Conservation (phyloP, 1,139 yeast species). For the Hyphopichia burtonii region DNA sequence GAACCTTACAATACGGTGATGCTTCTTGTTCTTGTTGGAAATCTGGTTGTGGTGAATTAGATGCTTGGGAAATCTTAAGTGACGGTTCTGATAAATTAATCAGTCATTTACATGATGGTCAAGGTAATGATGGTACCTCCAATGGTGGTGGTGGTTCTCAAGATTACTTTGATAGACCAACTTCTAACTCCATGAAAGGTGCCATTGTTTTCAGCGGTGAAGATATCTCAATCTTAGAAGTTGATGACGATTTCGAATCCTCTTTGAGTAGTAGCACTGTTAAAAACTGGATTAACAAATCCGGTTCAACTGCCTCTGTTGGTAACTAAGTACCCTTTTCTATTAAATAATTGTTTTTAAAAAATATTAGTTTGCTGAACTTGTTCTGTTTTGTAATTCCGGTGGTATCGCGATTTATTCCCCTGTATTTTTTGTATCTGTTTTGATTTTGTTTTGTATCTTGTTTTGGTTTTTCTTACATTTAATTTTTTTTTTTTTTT, state of each 20-base stretch:
- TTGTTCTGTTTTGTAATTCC: no score
- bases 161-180: constrained; percentile 86
- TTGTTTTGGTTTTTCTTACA: no score
- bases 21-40: constrained; percentile 73
- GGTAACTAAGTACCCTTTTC: not conserved
- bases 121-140: constrained; percentile 57
- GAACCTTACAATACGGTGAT: constrained; percentile 72
- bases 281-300: constrained; percentile 47
- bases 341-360: not conserved
- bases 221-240: constrained; percentile 57
- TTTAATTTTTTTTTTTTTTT: no score
- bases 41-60: constrained; percentile 80
- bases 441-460: no score
- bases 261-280: constrained; percentile 56
- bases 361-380: no score
- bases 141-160: constrained; percentile 83
- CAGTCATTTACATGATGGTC: constrained; percentile 84
- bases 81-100: constrained; percentile 74
- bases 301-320: constrained; percentile 49
- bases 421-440: no score
- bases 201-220: constrained; percentile 74
- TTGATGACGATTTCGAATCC: constrained; percentile 57
- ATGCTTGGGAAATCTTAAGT: constrained; percentile 71
- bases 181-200: constrained; percentile 74
- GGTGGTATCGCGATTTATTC: no score